Percentiles rank a stretch among this genome's conserved stretches.
These are phyloP conservation scores for Aaosphaeria arxii DNA, from an alignment of 2,329 filamentous ascomycete species.

Conservation along the genomic window DNA sequence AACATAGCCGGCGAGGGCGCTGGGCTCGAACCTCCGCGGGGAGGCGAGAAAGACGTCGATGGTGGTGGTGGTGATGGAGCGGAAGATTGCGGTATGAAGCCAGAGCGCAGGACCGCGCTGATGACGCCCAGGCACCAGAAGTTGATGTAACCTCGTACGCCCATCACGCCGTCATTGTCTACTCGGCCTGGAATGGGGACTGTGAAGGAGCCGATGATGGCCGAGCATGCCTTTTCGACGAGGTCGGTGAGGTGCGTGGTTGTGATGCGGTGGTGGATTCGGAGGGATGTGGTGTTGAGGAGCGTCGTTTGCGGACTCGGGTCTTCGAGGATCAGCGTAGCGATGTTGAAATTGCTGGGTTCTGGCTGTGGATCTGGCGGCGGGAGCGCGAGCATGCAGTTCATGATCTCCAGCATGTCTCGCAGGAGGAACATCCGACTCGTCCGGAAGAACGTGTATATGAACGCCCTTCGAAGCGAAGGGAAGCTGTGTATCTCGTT, in stretches of 20 bases:
- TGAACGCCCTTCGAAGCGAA: conserved; percentile 19
- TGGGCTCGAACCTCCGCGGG: neutral
- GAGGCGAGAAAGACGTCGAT: neutral
- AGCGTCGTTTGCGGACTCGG: neutral
- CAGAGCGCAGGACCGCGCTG: conserved; percentile 21
- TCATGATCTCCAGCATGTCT: conserved; percentile 27
- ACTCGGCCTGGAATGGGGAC: conserved; percentile 13
- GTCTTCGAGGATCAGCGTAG: too few relatives aligned
- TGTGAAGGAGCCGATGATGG: conserved; percentile 21
- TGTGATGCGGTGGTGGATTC: conserved; percentile 13
- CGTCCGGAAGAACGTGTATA: conserved; percentile 30
- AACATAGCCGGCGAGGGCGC: conserved; percentile 4
- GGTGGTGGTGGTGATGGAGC: neutral
- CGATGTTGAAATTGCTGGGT: too few relatives aligned
- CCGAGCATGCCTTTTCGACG: conserved; percentile 22
- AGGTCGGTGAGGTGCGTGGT: conserved; percentile 18
- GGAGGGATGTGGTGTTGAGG: conserved; percentile 14
- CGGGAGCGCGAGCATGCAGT: conserved; percentile 26
- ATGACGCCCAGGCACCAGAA: conserved; percentile 26
- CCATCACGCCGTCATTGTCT: neutral
- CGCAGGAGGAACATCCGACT: conserved; percentile 24
- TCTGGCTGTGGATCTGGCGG: conserved; percentile 2
- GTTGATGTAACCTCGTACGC: conserved; percentile 12
- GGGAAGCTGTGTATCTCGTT: conserved; percentile 23
- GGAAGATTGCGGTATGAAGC: conserved; percentile 11